Conservation (phyloP, 352 stramenopile species). For the Pelagophyceae sp. region DNA sequence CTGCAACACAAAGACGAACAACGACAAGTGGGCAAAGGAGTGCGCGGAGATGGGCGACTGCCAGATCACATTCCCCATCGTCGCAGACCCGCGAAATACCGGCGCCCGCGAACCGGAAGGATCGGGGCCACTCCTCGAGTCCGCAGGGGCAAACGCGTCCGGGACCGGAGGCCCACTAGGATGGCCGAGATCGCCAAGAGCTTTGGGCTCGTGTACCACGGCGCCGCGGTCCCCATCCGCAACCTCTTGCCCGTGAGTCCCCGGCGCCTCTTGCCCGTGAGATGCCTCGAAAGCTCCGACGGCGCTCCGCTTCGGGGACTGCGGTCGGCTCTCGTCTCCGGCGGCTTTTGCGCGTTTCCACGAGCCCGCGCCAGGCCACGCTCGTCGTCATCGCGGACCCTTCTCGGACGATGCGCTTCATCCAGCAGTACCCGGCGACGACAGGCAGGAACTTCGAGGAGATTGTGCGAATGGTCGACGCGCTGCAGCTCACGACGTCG, state of each 20-base stretch:
- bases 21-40: slow-evolving; percentile 39
- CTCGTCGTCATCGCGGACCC: not conserved
- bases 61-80: slow-evolving; percentile 63
- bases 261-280: no score
- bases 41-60: slow-evolving; percentile 48
- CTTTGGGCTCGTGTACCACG: slow-evolving; percentile 26
- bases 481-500: slow-evolving; percentile 51
- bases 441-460: slow-evolving; percentile 75
- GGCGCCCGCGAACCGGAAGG: no score
- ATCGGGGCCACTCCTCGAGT: no score
- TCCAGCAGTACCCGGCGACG: slow-evolving; percentile 65
- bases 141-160: no score
- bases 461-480: slow-evolving; percentile 68
- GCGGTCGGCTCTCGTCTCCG: no score
- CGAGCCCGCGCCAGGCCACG: no score
- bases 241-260: not conserved
- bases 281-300: no score
- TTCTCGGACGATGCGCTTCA: slow-evolving; percentile 24
- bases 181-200: slow-evolving; percentile 51
- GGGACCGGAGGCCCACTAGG: no score
- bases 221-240: not conserved
- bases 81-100: slow-evolving; percentile 44
- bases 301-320: no score
- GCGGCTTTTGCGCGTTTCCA: no score
- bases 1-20: slow-evolving; percentile 25